Conservation (phyloP, 2,329 filamentous ascomycete species). For the Pestalotiopsis sp. region DNA sequence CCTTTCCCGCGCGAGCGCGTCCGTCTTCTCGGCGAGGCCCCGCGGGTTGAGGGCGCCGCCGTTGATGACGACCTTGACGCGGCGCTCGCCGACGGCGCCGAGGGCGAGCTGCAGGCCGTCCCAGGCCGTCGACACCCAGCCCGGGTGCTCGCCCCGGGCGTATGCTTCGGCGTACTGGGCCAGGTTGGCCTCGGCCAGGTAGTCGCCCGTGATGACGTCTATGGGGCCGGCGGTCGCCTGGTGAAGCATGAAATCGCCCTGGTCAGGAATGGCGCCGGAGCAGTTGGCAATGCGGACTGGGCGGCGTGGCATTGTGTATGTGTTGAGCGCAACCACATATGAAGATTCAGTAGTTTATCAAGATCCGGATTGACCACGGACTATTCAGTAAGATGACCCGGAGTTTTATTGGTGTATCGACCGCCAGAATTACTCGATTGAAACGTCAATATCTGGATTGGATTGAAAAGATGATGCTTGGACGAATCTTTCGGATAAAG, state of each 20-base stretch:
- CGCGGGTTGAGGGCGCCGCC: conserved; percentile 56
- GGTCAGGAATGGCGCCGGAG: conserved; percentile 24
- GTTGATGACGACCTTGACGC: conserved; percentile 56
- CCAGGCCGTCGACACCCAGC: conserved; percentile 40
- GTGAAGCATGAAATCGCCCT: conserved; percentile 22
- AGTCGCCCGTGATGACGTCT: conserved; percentile 42
- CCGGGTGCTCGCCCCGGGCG: conserved; percentile 28
- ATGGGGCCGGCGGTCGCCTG: conserved; percentile 38
- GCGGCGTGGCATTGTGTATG: conserved; percentile 16
- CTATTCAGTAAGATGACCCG: neutral
- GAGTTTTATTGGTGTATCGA: neutral
- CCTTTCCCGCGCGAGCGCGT: conserved; percentile 41
- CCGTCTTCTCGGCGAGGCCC: conserved; percentile 53
- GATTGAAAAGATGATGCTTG: neutral
- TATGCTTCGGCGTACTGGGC: conserved; percentile 41
- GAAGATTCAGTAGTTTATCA: neutral
- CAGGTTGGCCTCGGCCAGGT: conserved; percentile 53
- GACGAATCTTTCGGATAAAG: neutral
- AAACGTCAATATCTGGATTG: neutral
- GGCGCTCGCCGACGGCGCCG: conserved; percentile 34
- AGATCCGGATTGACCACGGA: neutral
- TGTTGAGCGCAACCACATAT: neutral
- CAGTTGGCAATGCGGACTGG: conserved; percentile 26
- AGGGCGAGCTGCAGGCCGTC: conserved; percentile 25
- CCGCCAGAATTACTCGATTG: neutral